phyloP scores from a whole-genome alignment of 441 rosid genomes.

The Populus hybrid region DNA sequence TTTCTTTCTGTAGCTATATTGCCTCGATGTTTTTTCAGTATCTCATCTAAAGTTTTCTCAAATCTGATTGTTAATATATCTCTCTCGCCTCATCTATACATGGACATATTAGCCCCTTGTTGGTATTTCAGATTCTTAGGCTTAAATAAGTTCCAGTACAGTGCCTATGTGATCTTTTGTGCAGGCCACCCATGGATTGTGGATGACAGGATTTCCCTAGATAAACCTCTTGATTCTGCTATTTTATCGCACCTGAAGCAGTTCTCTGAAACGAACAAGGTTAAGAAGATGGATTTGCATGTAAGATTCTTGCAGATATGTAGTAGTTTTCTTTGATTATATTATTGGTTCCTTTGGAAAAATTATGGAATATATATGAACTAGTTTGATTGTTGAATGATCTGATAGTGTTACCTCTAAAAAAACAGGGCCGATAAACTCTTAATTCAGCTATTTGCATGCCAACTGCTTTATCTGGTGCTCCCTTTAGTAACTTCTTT shows the following conservation, averaged over 20 bases:
- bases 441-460: not conserved
- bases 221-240: conserved; percentile 57
- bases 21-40: too few species aligned
- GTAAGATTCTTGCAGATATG: conserved; percentile 33
- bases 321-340: not conserved
- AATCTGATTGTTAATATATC: too few species aligned
- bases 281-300: conserved; percentile 82
- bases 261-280: conserved; percentile 82
- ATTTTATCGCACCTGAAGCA: conserved; percentile 61
- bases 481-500: too few species aligned
- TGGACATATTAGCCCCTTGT: too few species aligned
- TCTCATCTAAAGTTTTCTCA: too few species aligned
- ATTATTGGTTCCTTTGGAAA: not conserved
- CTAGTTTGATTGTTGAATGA: conserved; percentile 8
- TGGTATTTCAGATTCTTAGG: too few species aligned
- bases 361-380: not conserved
- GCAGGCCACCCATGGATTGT: conserved; percentile 74
- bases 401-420: not conserved
- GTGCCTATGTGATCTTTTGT: conserved; percentile 11
- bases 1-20: too few species aligned
- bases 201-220: conserved; percentile 53
- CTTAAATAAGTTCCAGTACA: conserved; percentile 8
- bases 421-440: not conserved
- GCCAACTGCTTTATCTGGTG: too few species aligned
- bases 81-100: too few species aligned